Percentiles rank a stretch among this genome's conserved stretches.
These are phyloP conservation scores for Xanthoconium separans DNA, from an alignment of 1,284 basidiomycete genomes.

Conservation along the genomic window DNA sequence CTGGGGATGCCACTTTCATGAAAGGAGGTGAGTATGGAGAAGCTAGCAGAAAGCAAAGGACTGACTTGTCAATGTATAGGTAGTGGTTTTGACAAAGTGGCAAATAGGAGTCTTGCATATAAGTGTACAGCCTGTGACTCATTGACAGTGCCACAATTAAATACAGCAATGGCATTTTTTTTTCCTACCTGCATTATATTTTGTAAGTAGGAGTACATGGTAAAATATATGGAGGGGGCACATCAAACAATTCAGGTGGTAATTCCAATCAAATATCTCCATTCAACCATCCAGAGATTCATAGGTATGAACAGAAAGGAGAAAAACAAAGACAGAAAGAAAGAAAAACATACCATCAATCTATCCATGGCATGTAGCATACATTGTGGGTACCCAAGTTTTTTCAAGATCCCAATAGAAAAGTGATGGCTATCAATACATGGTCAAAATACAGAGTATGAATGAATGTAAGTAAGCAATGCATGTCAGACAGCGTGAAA, in stretches of 20 bases:
- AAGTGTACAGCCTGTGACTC: no score
- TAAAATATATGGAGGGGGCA: constrained; percentile 78
- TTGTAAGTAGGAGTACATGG: no score
- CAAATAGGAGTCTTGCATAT: no score
- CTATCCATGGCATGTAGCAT: constrained; percentile 6
- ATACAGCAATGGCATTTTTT: no score
- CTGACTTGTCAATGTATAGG: no score
- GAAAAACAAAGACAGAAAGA: background rate
- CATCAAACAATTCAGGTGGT: constrained; percentile 12
- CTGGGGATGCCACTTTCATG: no score
- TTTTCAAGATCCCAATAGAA: constrained; percentile 2
- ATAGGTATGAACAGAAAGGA: constrained; percentile 5
- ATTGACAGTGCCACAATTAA: no score
- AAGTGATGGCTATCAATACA: constrained; percentile 20
- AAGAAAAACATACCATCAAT: background rate
- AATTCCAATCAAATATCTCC: constrained; percentile 8
- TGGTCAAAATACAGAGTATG: constrained; percentile 14
- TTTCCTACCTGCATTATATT: constrained; percentile 35
- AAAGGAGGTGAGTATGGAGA: no score
- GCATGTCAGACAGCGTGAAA: constrained; percentile 4
- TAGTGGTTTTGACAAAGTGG: no score
- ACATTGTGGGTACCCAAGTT: constrained; percentile 1
- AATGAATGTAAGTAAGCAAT: constrained; percentile 11
- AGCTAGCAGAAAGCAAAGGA: no score
- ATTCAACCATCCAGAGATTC: constrained; percentile 2